phyloP scores from a whole-genome alignment of 2,329 filamentous ascomycete species.

The Purpureocillium takamizusanense region DNA sequence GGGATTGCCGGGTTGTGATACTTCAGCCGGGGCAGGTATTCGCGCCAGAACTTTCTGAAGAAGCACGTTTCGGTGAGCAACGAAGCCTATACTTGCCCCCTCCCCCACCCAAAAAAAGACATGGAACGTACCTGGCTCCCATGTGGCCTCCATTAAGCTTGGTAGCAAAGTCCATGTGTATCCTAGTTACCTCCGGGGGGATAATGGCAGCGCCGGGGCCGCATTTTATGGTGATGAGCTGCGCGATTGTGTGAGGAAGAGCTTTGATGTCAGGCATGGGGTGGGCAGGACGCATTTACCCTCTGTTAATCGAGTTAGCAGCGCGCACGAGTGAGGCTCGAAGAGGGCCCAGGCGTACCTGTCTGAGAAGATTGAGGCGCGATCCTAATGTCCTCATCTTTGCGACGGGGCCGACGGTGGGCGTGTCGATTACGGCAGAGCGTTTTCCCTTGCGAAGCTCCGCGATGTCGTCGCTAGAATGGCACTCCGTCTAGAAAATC shows the following conservation, averaged over 20 bases:
- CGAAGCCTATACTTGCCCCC: too few relatives aligned
- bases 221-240: conserved; percentile 68
- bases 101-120: conserved; percentile 7
- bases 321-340: not conserved
- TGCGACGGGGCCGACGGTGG: conserved; percentile 3
- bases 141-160: conserved; percentile 58
- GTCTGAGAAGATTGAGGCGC: conserved; percentile 66
- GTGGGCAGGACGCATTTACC: conserved; percentile 20
- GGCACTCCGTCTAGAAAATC: conserved; percentile 15
- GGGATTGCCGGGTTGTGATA: conserved; percentile 83
- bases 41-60: conserved; percentile 77
- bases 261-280: conserved; percentile 8
- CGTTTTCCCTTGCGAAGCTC: not conserved
- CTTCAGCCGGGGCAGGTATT: conserved; percentile 78
- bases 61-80: conserved; percentile 10
- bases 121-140: conserved; percentile 54
- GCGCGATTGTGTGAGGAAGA: conserved; percentile 18
- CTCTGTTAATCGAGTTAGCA: conserved; percentile 25
- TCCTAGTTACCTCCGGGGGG: conserved; percentile 63
- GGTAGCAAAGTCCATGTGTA: conserved; percentile 64
- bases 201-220: conserved; percentile 79
- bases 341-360: conserved; percentile 44
- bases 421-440: too few relatives aligned
- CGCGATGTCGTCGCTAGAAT: conserved; percentile 1
- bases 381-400: conserved; percentile 43